Base-by-base conservation (phyloP, 768 basidiomycete species). In the Leccinum aurantiacum region DNA sequence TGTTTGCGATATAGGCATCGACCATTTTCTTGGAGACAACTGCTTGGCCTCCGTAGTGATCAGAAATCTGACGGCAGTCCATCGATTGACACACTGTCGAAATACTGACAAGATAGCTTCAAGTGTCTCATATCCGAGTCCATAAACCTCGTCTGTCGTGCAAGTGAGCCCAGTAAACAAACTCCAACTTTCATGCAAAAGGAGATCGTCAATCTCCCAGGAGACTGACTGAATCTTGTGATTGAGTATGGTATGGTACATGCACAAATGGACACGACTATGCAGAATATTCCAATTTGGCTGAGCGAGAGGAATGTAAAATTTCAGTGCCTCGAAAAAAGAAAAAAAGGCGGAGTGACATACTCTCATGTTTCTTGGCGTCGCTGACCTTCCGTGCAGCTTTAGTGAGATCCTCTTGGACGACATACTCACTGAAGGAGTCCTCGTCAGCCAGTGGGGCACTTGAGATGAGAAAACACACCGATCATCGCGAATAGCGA, bases 321-420 rank as follows among this genome's bases (percentile, higher is more conserved):
- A 1, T 37, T 63, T 50, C 13, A 71, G 48, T 44, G 11, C 10
- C 17, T 54, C 11, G n/a, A 54, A 55, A 35, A 46, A 35, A 46
- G 3, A 2, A 46, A 3, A 2, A 2, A 47, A 9, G 4, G 48
- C 8, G 31, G 1, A 25, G 17, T n/a, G 14, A 79, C 91, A 77
- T 70, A 92, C 92, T 92, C 79, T 98, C 95, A 68, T 97, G 95
- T 75, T 98, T 98, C 87, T 98, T 98, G 15, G 94, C 92, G 68
- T 98, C 96, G 46, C 88, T 86, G 19, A 98, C 88, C 73, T 99
- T 99, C 65, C 97, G 82, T 44, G 92, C 93, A 17, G 96, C 96
- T 78, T 98, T 98, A 61, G 90, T 93, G 58, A 97, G 79, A 76
- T 99, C 96, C 70, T 98, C 96, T 74, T 99, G 96, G 54, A 85